phyloP scores from a whole-genome alignment of 345 rosid species.

The Cardiospermum halicacabum region DNA sequence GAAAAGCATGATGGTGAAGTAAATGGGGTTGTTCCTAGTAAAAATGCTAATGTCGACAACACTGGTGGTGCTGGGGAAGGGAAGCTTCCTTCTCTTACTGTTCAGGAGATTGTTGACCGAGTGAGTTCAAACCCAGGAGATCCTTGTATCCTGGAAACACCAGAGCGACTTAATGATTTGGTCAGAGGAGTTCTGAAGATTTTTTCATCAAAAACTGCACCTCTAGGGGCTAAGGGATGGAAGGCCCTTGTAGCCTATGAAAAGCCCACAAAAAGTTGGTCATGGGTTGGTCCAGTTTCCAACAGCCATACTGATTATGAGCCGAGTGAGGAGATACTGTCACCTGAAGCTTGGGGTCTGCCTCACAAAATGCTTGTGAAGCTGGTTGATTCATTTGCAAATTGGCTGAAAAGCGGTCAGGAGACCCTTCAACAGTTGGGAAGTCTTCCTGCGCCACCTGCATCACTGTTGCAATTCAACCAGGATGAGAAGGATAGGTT shows the following conservation, averaged over 20 bases:
- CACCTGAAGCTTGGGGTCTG: conserved; percentile 94
- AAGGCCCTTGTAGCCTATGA: conserved; percentile 82
- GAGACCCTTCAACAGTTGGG: conserved; percentile 95
- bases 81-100: conserved; percentile 61
- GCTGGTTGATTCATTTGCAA: conserved; percentile 94
- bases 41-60: conserved; percentile 38
- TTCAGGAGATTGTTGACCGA: conserved; percentile 91
- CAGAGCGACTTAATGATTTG: conserved; percentile 95
- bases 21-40: conserved; percentile 39
- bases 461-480: conserved; percentile 70
- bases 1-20: conserved; percentile 37
- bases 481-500: conserved; percentile 97
- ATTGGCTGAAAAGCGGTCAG: conserved; percentile 93
- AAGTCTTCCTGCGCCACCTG: conserved; percentile 92
- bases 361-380: conserved; percentile 94
- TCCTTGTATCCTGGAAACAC: conserved; percentile 89
- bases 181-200: conserved; percentile 93
- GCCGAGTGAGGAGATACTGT: conserved; percentile 74
- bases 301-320: conserved; percentile 55
- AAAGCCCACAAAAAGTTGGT: conserved; percentile 79
- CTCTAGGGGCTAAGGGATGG: conserved; percentile 98
- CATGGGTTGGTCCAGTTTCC: conserved; percentile 80
- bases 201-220: conserved; percentile 85
- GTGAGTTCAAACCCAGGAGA: conserved; percentile 89
- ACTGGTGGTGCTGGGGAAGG: conserved; percentile 34